Evolutionary conservation across 2,329 filamentous ascomycete genomes (phyloP), one percentile per base, ranked within the genome.

Genomic region (Aspergillus quadrilineatus): DNA sequence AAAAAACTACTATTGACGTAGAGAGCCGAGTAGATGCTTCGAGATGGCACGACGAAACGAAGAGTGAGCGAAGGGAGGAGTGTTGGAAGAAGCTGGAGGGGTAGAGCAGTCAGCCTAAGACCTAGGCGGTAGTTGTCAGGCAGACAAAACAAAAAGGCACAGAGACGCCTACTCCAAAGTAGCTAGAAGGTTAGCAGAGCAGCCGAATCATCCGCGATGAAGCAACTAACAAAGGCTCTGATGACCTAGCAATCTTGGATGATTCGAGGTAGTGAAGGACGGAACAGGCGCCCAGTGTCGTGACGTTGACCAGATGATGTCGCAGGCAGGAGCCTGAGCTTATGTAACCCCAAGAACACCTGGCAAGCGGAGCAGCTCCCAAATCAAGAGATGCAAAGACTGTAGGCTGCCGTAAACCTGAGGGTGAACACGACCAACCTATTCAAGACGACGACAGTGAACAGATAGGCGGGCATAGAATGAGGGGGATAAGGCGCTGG

Each of bases 261-360:
- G 7, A 14, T 47, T 15, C 10, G 3, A 30, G n/a, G n/a, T 17
- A 30, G 42, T 32, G 32, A 17, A 32, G 30, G 10, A 39, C 28
- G 26, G 50, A 43, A 30, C 32, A 29, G 34, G 50, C 50, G 50
- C 43, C 50, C 50, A 42, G 42, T 39, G 50, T 36, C 15, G 41
- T 39, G 50, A 37, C 50, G 42, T 41, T 29, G 42, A 22, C 22
- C 17, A 22, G 50, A 17, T 17, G 14, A 45, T 45, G 30, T 46
- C 42, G 22, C 50, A 53, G 34, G 50, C 39, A 53, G 34, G 50
- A 47, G 50, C 42, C 41, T 47, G 26, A n/a, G 43, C 34, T 47
- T 53, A 41, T 34, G 50, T 53, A 53, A 53, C 32, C 6, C 43
- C 7, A 26, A 47, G 32, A 41, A 26, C 50, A 30, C 50, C 32